Evolutionary conservation across 768 basidiomycete genomes (phyloP).

Genomic region (Tulasnella sp.): DNA sequence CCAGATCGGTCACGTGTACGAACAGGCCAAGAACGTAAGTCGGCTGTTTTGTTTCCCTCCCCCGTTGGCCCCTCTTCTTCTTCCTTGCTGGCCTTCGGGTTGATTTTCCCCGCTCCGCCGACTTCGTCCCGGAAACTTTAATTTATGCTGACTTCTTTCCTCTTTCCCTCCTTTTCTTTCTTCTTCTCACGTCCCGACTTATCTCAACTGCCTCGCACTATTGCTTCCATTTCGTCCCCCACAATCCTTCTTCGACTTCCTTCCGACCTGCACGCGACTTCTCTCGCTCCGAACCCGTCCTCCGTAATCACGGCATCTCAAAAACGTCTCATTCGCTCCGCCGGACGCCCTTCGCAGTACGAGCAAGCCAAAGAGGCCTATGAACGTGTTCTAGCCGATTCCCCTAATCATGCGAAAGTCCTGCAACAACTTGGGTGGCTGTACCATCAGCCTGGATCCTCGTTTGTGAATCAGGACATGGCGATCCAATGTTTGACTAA

Average conservation of each 20-base stretch:
- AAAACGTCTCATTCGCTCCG: background rate
- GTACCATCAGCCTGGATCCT: slow-evolving; percentile 91
- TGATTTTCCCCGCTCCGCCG: slow-evolving; percentile 11
- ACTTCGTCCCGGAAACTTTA: slow-evolving; percentile 23
- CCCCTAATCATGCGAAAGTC: slow-evolving; percentile 93
- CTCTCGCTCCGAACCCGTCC: background rate
- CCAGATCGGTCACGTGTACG: slow-evolving; percentile 98
- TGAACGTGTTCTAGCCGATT: slow-evolving; percentile 89
- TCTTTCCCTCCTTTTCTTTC: background rate
- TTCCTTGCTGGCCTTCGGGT: background rate
- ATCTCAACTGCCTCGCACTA: slow-evolving; percentile 16
- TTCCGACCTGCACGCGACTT: slow-evolving; percentile 5
- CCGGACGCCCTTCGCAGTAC: slow-evolving; percentile 52
- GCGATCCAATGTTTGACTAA: slow-evolving; percentile 93
- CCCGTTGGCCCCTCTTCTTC: background rate
- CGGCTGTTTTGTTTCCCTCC: background rate
- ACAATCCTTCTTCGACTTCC: background rate
- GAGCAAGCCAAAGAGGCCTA: slow-evolving; percentile 90
- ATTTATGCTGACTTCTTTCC: background rate
- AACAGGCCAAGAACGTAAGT: slow-evolving; percentile 92
- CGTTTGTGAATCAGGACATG: slow-evolving; percentile 93
- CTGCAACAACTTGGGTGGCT: slow-evolving; percentile 97
- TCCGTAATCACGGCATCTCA: background rate
- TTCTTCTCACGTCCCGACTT: slow-evolving; percentile 1
- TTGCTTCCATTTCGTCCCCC: background rate